Evolutionary conservation across 805 yeast genomes (phyloP).

Genomic region (Saccharomycopsis javanensis): DNA sequence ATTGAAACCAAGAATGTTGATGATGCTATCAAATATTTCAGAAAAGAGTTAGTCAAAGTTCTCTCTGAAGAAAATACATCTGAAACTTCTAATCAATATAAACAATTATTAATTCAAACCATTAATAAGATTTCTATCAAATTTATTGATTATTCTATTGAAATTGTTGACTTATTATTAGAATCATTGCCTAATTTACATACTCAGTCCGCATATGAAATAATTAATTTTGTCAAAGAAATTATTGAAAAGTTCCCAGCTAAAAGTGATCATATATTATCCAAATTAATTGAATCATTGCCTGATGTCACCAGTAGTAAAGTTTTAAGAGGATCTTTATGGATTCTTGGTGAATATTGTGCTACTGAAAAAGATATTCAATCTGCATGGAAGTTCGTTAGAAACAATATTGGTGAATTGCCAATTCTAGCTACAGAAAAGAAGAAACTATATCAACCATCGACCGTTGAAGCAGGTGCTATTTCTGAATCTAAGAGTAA

Average conservation of each 20-base stretch:
- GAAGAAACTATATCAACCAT: constrained; percentile 32
- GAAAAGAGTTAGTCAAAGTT: constrained; percentile 69
- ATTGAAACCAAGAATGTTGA: constrained; percentile 85
- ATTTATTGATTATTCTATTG: constrained; percentile 85
- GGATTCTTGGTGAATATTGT: constrained; percentile 94
- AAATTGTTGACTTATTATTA: constrained; percentile 77
- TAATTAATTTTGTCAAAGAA: constrained; percentile 85
- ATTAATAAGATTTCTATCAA: constrained; percentile 82
- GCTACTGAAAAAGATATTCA: constrained; percentile 61
- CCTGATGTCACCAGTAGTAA: constrained; percentile 72
- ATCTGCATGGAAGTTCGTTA: constrained; percentile 77
- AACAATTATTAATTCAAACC: constrained; percentile 79
- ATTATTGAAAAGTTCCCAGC: constrained; percentile 88
- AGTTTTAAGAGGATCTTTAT: constrained; percentile 85
- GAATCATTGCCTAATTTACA: constrained; percentile 82
- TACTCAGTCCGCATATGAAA: constrained; percentile 79
- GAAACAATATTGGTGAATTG: constrained; percentile 78
- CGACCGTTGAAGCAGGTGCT: constrained; percentile 26
- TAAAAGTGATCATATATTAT: constrained; percentile 54
- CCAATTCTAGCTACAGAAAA: constrained; percentile 76
- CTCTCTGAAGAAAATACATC: constrained; percentile 51
- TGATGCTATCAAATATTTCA: constrained; percentile 83
- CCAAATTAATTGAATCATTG: constrained; percentile 52
- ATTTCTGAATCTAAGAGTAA: constrained; percentile 22
- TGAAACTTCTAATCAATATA: constrained; percentile 76